Evolutionary conservation across 768 basidiomycete genomes (phyloP), one percentile per base, ranked within the genome.

Genomic region (Pleurotus pulmonarius): DNA sequence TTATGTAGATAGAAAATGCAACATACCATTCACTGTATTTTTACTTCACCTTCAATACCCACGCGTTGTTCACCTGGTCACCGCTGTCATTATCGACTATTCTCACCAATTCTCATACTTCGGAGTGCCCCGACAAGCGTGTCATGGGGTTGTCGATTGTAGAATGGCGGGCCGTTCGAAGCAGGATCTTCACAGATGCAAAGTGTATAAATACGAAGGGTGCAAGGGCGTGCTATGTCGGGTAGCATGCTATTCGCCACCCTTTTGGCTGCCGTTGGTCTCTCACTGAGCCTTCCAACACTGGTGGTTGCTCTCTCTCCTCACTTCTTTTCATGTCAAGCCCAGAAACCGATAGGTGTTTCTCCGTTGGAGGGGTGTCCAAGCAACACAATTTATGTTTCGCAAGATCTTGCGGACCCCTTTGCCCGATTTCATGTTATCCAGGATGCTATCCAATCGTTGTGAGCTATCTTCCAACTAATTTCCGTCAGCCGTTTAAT

Each of bases 311-410:
- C 74, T 6, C 70, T 83, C 40, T 85, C 85, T 2, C 75, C 81
- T 0, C 54, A 64, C 13, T 81, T 79, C 60, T 49, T 75, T 15
- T 39, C 68, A 3, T 87, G 85, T 60, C 85, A 87, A 60, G 61
- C 79, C 22, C 71, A 79, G 62, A 85, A 84, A 57, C 63, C 77
- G 2, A 47, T 57, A 0, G 63, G 65, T 0, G 46, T 64, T 3
- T 79, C 80, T 3, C 78, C 84, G 13, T 67, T 85, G 9, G 15
- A 53, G 1, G 83, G 81, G 7, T 87, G 86, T 62, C 82, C 83
- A 0, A n/a, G 58, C 5, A 83, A 81, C 8, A 87, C 85, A 0
- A 67, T 87, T 3, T 86, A 78, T 56, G 85, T 87, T 18, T 85
- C 83, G 1, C 65, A 69, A 43, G 63, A 76, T 40, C 57, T 65